Evolutionary conservation across 768 basidiomycete species (phyloP), one percentile per base, ranked within the genome.

Genomic region (Asterophora parasitica): DNA sequence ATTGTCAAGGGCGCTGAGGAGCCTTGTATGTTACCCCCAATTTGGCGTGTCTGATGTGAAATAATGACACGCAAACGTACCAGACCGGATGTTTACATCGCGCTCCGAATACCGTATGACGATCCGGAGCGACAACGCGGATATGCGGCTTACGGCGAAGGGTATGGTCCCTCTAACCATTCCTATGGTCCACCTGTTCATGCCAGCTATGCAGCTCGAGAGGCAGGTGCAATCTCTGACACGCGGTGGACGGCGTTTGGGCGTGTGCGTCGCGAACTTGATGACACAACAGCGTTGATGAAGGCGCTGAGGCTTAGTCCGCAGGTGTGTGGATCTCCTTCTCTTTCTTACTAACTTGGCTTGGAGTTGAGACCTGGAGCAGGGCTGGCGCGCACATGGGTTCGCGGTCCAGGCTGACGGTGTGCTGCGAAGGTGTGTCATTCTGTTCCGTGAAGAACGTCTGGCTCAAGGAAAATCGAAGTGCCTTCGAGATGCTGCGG

Each of bases 71-170:
- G 23, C 23, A 23, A 23, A 6, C 23, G 26, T 31, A 34, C 35
- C 58, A 92, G 90, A 94, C 56, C 86, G 92, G 20, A 93, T 94
- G 89, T 94, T 95, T 64, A 94, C 92, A 0, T 87, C 88, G 12
- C 76, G 92, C 31, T 90, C 88, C 12, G 92, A 95, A 58, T 95
- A 92, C 61, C 81, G 92, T 17, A 84, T 95, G 81, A 83, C 83
- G 0, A 76, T 94, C 35, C 75, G 92, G 42, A 84, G 86, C 43
- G 92, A 95, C 65, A 95, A 95, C 53, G 92, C 92, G 2, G 92
- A 95, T 66, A 40, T 82, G 43, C 76, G 92, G 38, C 66, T 95
- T 49, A 94, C 92, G 0, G 78, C 79, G 57, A 83, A 82, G 65
- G 92, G 89, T 77, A 32, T 33, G 8, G 61, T 55, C 20, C 31